These are phyloP conservation scores for Apiotrichum siamense DNA, from an alignment of 1,284 basidiomycete genomes.

Conservation along the genomic window DNA sequence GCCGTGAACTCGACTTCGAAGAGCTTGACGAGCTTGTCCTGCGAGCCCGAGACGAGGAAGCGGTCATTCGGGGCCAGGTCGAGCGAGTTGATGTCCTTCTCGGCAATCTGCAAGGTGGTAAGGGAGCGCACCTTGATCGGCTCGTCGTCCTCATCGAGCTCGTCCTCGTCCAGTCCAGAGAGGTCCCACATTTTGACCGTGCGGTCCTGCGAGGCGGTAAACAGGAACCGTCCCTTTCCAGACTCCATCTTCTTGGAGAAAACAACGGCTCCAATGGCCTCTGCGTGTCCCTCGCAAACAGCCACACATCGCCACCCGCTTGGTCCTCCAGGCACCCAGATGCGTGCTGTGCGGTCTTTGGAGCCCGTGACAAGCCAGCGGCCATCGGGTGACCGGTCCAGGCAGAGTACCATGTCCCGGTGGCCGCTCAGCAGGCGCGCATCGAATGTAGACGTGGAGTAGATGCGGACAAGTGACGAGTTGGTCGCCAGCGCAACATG, in stretches of 20 bases:
- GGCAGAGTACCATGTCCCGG: constrained; percentile 80
- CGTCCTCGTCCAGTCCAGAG: constrained; percentile 48
- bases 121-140: constrained; percentile 65
- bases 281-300: constrained; percentile 87
- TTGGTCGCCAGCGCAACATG: constrained; percentile 93
- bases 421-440: constrained; percentile 80
- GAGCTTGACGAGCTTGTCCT: constrained; percentile 90
- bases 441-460: constrained; percentile 65
- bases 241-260: constrained; percentile 55
- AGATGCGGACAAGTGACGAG: constrained; percentile 83
- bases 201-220: constrained; percentile 92
- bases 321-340: constrained; percentile 62
- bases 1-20: constrained; percentile 66
- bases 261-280: constrained; percentile 85
- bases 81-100: constrained; percentile 97
- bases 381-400: constrained; percentile 65
- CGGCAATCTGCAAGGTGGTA: constrained; percentile 86
- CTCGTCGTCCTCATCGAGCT: constrained; percentile 24
- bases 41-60: constrained; percentile 86
- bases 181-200: constrained; percentile 99
- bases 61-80: constrained; percentile 88
- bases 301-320: constrained; percentile 72
- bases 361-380: constrained; percentile 78
- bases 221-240: constrained; percentile 58
- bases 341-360: constrained; percentile 80